Conservation (phyloP, 495 filamentous ascomycete species). For the Glutinoglossum americanum region DNA sequence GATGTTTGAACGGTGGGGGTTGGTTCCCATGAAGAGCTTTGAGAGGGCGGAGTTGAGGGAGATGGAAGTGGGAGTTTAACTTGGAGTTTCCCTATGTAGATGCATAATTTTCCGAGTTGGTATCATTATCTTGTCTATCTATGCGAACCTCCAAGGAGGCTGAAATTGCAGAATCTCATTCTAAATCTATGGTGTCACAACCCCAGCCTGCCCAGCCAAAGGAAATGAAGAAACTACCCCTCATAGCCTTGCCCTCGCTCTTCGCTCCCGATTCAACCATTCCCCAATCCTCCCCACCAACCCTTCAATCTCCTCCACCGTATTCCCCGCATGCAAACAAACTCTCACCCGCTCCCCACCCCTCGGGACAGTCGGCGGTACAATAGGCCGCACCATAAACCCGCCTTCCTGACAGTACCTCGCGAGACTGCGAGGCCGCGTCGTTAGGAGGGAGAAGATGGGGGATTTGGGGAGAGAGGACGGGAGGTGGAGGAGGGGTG, state of each 20-base stretch:
- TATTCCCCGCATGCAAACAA: slow-evolving; percentile 33
- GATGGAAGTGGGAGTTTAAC: neutral
- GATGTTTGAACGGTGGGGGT: slow-evolving; percentile 61
- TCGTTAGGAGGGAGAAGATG: slow-evolving; percentile 22
- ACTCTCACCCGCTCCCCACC: slow-evolving; percentile 29
- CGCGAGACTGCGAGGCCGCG: slow-evolving; percentile 26
- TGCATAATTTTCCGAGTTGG: too few relatives aligned
- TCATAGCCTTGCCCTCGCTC: too few relatives aligned
- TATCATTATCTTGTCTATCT: too few relatives aligned
- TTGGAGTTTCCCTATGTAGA: too few relatives aligned
- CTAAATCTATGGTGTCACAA: too few relatives aligned
- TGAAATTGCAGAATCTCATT: too few relatives aligned
- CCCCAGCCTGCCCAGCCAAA: too few relatives aligned
- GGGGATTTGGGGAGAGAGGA: slow-evolving; percentile 14
- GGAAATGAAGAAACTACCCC: too few relatives aligned
- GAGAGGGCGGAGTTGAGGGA: neutral
- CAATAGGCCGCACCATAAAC: slow-evolving; percentile 30
- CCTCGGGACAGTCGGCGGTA: slow-evolving; percentile 31
- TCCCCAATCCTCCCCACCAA: slow-evolving; percentile 19
- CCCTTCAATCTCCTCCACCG: slow-evolving; percentile 20
- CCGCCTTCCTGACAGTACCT: slow-evolving; percentile 25
- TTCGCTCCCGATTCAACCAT: too few relatives aligned
- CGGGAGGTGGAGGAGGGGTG: neutral
- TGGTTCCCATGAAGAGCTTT: slow-evolving; percentile 40
- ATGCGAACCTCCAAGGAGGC: too few relatives aligned